Evolutionary conservation across 345 rosid genomes (phyloP).

Genomic region (Arabis hirsuta): DNA sequence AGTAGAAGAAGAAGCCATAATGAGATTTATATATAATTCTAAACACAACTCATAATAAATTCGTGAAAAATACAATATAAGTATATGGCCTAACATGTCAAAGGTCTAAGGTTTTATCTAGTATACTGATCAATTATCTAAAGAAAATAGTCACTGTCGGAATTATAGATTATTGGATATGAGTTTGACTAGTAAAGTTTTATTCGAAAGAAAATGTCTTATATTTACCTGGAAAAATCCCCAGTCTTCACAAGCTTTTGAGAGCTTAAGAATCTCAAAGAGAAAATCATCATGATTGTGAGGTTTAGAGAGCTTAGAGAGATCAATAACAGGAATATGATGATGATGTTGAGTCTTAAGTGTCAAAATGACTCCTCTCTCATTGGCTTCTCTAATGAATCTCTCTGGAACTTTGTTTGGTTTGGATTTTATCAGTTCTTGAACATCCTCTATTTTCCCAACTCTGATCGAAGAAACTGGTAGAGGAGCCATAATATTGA

Average conservation of each 20-base stretch:
- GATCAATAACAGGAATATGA: slow-evolving; percentile 70
- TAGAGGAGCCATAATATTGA: slow-evolving; percentile 68
- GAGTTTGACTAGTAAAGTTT: not conserved
- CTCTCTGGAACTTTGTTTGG: slow-evolving; percentile 73
- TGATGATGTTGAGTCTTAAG: slow-evolving; percentile 38
- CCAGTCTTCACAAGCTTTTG: slow-evolving; percentile 87
- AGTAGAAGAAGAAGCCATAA: not conserved
- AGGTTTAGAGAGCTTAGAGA: slow-evolving; percentile 58
- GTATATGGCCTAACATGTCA: slow-evolving; percentile 3
- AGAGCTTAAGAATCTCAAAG: slow-evolving; percentile 53
- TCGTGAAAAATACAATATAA: not conserved
- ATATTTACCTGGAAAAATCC: slow-evolving; percentile 86
- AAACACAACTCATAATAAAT: not conserved
- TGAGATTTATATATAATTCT: slow-evolving; percentile 11
- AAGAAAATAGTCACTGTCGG: not conserved
- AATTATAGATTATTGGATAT: not conserved
- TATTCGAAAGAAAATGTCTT: not conserved
- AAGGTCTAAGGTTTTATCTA: slow-evolving; percentile 6
- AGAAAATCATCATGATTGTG: slow-evolving; percentile 44
- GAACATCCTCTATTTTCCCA: slow-evolving; percentile 89
- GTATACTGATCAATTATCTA: not conserved
- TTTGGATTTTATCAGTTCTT: slow-evolving; percentile 69
- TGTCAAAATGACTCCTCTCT: slow-evolving; percentile 54
- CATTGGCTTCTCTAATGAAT: slow-evolving; percentile 65
- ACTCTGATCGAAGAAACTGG: slow-evolving; percentile 60